These are phyloP conservation scores for Serendipita sp. DNA, from an alignment of 768 basidiomycete genomes.

Conservation along the genomic window DNA sequence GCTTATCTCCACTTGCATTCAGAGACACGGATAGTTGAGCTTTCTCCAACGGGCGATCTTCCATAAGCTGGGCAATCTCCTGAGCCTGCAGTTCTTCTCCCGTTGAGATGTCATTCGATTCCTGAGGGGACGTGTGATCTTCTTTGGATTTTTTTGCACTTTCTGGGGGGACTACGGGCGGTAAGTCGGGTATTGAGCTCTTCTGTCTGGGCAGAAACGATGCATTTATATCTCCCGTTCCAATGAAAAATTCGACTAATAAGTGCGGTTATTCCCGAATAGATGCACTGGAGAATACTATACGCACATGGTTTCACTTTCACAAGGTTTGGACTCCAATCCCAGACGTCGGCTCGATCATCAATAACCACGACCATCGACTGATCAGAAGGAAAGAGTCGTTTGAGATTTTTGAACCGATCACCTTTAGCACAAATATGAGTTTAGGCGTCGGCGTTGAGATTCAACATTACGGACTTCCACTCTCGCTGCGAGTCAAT, in stretches of 20 bases:
- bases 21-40: conserved; percentile 38
- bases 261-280: neutral
- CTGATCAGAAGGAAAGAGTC: conserved; percentile 91
- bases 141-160: conserved; percentile 13
- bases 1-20: neutral
- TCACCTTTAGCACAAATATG: conserved; percentile 11
- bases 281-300: conserved; percentile 9
- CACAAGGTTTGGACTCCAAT: conserved; percentile 89
- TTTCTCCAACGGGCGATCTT: conserved; percentile 75
- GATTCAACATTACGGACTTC: conserved; percentile 44
- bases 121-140: conserved; percentile 28
- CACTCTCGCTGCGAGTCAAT: conserved; percentile 88
- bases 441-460: conserved; percentile 1
- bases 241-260: conserved; percentile 91
- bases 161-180: conserved; percentile 20
- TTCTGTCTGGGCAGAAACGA: conserved; percentile 66
- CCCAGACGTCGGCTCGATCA: conserved; percentile 97
- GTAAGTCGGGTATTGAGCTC: conserved; percentile 32
- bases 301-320: conserved; percentile 89
- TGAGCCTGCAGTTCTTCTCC: conserved; percentile 38
- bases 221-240: conserved; percentile 97
- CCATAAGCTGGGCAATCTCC: conserved; percentile 68
- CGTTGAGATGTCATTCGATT: conserved; percentile 28
- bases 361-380: conserved; percentile 99
- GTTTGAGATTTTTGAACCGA: conserved; percentile 63